A percentile compares a stretch with the other conserved stretches of the same genome.
Evolutionary conservation across 2,329 filamentous ascomycete genomes (phyloP).

Genomic region (Scytalidium lignicola): DNA sequence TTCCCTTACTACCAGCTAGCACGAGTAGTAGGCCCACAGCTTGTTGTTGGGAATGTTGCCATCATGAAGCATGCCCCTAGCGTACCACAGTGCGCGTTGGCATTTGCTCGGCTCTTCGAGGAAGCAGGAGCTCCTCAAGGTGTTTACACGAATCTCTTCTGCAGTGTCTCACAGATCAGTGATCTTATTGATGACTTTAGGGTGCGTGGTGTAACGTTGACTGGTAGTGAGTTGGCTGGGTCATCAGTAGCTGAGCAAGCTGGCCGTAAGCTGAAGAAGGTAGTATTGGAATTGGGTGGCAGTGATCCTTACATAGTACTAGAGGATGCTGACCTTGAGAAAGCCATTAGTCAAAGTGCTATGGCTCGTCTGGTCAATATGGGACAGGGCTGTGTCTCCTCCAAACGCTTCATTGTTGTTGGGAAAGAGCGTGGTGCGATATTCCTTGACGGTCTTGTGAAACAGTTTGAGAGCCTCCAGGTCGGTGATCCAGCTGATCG

Average conservation of each 20-base stretch:
- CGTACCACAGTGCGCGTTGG: neutral
- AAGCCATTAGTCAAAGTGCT: slow-evolving; percentile 54
- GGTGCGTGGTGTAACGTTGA: neutral
- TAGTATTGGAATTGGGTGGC: slow-evolving; percentile 73
- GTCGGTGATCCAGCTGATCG: neutral
- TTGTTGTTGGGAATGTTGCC: neutral
- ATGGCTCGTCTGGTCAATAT: slow-evolving; percentile 50
- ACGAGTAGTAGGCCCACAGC: neutral
- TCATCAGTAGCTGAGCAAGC: slow-evolving; percentile 53
- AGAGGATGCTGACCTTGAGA: slow-evolving; percentile 68
- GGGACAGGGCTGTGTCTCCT: slow-evolving; percentile 59
- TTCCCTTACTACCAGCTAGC: slow-evolving; percentile 1
- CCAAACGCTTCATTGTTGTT: slow-evolving; percentile 9
- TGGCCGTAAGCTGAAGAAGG: slow-evolving; percentile 69
- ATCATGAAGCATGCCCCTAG: neutral
- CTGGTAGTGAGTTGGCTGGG: slow-evolving; percentile 1
- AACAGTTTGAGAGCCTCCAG: neutral
- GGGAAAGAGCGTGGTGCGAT: slow-evolving; percentile 5
- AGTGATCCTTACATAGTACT: slow-evolving; percentile 72
- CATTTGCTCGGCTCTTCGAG: neutral
- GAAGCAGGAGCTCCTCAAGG: neutral
- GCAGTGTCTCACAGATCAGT: neutral
- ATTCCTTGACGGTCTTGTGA: slow-evolving; percentile 4
- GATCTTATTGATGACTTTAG: slow-evolving; percentile 1
- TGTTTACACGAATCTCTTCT: slow-evolving; percentile 1